Evolutionary conservation across 305 asterid genomes (phyloP), one percentile per base, ranked within the genome.

Genomic region (Stenogyne calaminthoides): DNA sequence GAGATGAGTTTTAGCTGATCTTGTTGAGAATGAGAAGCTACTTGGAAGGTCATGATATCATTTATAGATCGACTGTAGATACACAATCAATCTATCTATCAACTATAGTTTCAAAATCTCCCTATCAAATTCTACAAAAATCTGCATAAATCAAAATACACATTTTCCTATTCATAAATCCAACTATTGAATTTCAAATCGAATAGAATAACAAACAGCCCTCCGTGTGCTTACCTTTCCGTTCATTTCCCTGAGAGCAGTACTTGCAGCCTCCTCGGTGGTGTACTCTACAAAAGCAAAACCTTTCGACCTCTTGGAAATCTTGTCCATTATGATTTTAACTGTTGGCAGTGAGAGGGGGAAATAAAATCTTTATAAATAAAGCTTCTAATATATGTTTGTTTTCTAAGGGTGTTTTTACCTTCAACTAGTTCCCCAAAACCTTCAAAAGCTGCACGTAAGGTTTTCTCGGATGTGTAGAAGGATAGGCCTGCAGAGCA

Each of bases 231-330:
- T 9, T 83, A 94, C 99, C 97, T 91, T 92, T 76, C 98, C 98
- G 37, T 91, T 88, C 99, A 94, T 94, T 85, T 91, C 96, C 77
- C 79, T 71, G 40, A 91, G 93, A 80, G 98, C 96, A 55, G 86
- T 75, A 67, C 66, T 75, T 66, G 97, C 97, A 73, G 97, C 95
- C 71, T 86, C 96, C 85, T 87, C 90, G 34, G 93, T 88, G 54
- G 95, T 87, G 91, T 90, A 94, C 83, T 91, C 96, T 22, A 94
- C 78, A 76, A 94, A 94, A 8, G 87, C 97, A 66, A 85, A 94
- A 14, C 98, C 98, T 84, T 91, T 91, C n/a, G 99, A 94, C 76
- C 99, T 91, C 88, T 94, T 94, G 7, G 99, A 94, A 47, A 91
- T 94, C 84, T 87, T 88, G 88, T 94, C 99, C 98, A 94, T 91